Evolutionary conservation across 768 basidiomycete species (phyloP), one percentile per base, ranked within the genome.

Genomic region (Lentinula raphanica): DNA sequence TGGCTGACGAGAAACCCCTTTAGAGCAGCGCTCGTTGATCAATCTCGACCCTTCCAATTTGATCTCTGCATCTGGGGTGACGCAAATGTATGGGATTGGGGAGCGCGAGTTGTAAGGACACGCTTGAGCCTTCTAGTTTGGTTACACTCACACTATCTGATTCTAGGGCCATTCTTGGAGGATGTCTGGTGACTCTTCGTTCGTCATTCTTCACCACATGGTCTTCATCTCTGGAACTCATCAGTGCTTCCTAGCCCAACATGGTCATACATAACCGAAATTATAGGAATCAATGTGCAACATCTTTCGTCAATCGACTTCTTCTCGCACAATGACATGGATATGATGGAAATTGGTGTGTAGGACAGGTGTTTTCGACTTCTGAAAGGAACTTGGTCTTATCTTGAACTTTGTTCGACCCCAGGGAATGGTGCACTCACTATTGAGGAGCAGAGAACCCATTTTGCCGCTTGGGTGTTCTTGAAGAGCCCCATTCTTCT

Each of bases 381-480:
- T n/a, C n/a, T n/a, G n/a, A n/a, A n/a, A n/a, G 19, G 13, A 7
- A 17, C 25, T 15, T 48, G 29, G 31, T 27, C n/a, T 25, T 3
- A 21, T 6, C 23, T 15, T 4, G 23, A 13, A 19, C 2, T 39
- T 11, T 28, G 19, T 19, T n/a, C n/a, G 9, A 3, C 9, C 66
- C 28, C 19, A 72, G 77, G 81, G 32, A 83, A 83, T 60, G 82
- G 82, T 3, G 70, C 66, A 35, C 67, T 82, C 19, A 79, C 79
- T 1, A 69, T 78, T 25, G 65, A 77, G 58, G 81, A 83, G 60
- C 71, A 82, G 45, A 74, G 81, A 5, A 81, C 81, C 8, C 82
- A 83, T 68, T 83, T 83, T 58, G 79, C 81, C n/a, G 78, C 74
- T 27, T 83, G 82, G 82, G 71, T 69, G n/a, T 80, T 82, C 64